Conservation (phyloP, 805 yeast species). For the Saccharomycopsis amapae region DNA sequence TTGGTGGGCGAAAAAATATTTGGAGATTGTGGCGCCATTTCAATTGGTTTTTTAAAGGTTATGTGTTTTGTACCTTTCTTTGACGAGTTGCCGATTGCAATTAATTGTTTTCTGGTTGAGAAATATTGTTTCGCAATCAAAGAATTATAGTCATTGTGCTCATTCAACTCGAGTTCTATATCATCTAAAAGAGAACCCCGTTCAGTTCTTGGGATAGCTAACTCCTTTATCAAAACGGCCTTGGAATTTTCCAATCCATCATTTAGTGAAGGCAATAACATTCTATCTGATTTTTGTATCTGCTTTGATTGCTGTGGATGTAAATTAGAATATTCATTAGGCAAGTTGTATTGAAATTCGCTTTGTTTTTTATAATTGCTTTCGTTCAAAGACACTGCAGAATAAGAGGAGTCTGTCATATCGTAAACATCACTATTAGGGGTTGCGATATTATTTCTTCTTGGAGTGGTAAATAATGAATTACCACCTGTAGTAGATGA, state of each 20-base stretch:
- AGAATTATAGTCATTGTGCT: conserved; percentile 16
- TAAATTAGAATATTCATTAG: too few relatives aligned
- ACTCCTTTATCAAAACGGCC: conserved; percentile 11
- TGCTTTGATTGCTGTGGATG: too few relatives aligned
- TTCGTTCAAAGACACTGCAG: not conserved
- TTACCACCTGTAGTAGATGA: not conserved
- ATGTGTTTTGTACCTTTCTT: not conserved
- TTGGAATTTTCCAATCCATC: too few relatives aligned
- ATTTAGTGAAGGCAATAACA: too few relatives aligned
- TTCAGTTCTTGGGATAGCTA: conserved; percentile 19
- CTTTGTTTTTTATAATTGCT: too few relatives aligned
- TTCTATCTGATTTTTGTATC: too few relatives aligned
- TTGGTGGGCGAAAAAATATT: conserved; percentile 7
- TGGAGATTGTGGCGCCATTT: too few relatives aligned
- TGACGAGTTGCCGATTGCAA: not conserved
- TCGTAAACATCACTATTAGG: not conserved
- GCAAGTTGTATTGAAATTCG: too few relatives aligned
- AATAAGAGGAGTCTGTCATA: not conserved
- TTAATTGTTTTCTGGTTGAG: conserved; percentile 1
- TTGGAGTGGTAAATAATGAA: conserved; percentile 1
- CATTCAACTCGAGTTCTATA: not conserved
- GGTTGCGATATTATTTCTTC: not conserved
- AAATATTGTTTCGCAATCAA: conserved; percentile 13
- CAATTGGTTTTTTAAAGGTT: conserved; percentile 2
- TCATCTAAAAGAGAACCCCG: conserved; percentile 15